Conservation (phyloP, 768 basidiomycete species). For the Exidia glandulosa region DNA sequence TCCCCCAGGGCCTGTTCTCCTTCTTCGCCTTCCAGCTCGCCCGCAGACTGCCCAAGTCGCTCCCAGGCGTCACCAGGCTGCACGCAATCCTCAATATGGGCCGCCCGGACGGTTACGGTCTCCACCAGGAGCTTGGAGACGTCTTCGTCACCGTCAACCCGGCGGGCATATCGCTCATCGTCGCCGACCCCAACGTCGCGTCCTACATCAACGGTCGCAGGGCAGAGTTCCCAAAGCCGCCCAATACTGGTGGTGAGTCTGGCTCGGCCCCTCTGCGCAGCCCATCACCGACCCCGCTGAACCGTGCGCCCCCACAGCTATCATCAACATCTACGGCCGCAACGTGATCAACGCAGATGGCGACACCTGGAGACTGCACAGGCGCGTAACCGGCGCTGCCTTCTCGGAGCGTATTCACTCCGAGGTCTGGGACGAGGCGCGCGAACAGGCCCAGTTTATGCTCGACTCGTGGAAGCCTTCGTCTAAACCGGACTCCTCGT, state of each 20-base stretch:
- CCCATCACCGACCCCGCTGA: too few species aligned
- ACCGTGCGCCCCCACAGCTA: slow-evolving; percentile 1
- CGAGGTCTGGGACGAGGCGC: slow-evolving; percentile 2
- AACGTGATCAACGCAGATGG: slow-evolving; percentile 5
- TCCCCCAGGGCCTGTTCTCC: slow-evolving; percentile 3
- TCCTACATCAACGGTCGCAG: background rate
- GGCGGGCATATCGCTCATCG: background rate
- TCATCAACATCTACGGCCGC: slow-evolving; percentile 4
- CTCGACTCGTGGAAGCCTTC: background rate
- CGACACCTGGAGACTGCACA: slow-evolving; percentile 2
- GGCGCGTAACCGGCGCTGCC: slow-evolving; percentile 1
- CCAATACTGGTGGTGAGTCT: slow-evolving; percentile 4
- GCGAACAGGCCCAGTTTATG: slow-evolving; percentile 1
- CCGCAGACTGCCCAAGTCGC: background rate
- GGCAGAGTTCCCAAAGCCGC: slow-evolving; percentile 2
- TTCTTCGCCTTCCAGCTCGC: slow-evolving; percentile 2
- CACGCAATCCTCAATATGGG: slow-evolving; percentile 2
- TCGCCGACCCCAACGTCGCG: slow-evolving; percentile 1
- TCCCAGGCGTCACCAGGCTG: background rate
- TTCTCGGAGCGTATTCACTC: slow-evolving; percentile 2
- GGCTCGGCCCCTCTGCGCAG: too few species aligned
- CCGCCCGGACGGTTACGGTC: slow-evolving; percentile 3
- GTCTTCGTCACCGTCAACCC: slow-evolving; percentile 3
- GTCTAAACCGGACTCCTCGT: background rate
- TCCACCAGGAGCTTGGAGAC: slow-evolving; percentile 3